Percentiles rank a stretch among this genome's conserved stretches.
phyloP scores from a whole-genome alignment of 2,329 filamentous ascomycete genomes.

The Pseudonectria foliicola region DNA sequence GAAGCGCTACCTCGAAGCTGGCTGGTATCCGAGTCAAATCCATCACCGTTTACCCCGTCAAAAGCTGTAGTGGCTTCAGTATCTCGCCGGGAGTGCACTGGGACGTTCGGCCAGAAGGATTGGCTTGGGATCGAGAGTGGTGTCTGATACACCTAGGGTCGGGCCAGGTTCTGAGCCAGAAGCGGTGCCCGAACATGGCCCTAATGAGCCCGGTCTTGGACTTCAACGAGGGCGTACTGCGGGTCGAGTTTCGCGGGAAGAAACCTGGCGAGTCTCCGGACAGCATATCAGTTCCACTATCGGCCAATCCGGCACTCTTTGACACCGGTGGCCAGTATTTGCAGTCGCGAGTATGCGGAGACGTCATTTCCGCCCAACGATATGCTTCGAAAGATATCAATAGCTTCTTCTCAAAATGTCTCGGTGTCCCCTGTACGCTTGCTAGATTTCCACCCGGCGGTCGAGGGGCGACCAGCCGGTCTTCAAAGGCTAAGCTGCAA shows the following conservation, averaged over 20 bases:
- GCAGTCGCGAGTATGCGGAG: conserved; percentile 73
- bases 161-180: conserved; percentile 79
- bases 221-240: conserved; percentile 57
- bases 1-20: background rate
- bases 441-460: conserved; percentile 73
- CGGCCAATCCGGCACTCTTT: conserved; percentile 56
- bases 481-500: conserved; percentile 64
- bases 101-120: conserved; percentile 73
- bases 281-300: conserved; percentile 55
- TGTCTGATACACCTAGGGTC: conserved; percentile 85
- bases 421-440: conserved; percentile 75
- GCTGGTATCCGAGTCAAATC: conserved; percentile 42
- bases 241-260: conserved; percentile 45
- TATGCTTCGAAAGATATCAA: conserved; percentile 63
- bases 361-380: conserved; percentile 61
- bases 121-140: conserved; percentile 96
- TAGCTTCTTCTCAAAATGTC: conserved; percentile 66
- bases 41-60: conserved; percentile 81
- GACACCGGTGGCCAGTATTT: conserved; percentile 32
- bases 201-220: conserved; percentile 71
- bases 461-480: conserved; percentile 51
- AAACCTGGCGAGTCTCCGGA: conserved; percentile 16
- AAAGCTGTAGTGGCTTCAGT: conserved; percentile 78
- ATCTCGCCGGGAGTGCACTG: conserved; percentile 60
- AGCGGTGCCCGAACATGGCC: conserved; percentile 81